Evolutionary conservation across 148 eudicot species (phyloP), one percentile per base, ranked within the genome.

Genomic region (Vaccinium corymbosum): DNA sequence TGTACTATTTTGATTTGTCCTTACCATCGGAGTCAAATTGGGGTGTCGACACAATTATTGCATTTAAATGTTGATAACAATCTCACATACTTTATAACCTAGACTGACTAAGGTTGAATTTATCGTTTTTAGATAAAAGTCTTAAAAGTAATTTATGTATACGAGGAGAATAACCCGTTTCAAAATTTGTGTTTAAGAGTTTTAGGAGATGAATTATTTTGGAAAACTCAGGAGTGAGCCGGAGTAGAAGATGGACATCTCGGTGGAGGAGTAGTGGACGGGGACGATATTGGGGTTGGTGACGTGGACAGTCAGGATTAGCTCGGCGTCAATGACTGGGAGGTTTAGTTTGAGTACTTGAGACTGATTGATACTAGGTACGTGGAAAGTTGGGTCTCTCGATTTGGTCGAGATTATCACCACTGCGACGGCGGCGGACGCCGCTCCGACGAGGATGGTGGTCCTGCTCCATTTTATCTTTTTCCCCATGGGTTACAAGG

Each of bases 281-380:
- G 95, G 85, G 35, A 82, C 97, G 83, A 88, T 78, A 94, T 95
- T 95, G 6, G 98, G 98, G 89, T 95, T 95, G 87, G 93, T 92
- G 89, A 94, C 90, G 85, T 93, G 97, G 87, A 95, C 95, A 88
- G 97, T 95, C 16, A 95, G 91, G 86, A 87, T 85, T 15, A 92
- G 83, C 49, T 94, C 98, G 38, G 91, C 93, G 90, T 95, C 98
- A n/a, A 92, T 64, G 4, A 85, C 84, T 0, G 98, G 94, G 82
- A 94, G 84, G 48, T 90, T 93, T 85, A 93, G 91, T 83, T 90
- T 90, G 89, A 95, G 80, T 95, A 90, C 19, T 93, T 95, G 83
- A 95, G 89, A 79, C 85, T 91, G 78, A 95, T 90, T 55, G 98
- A 90, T 82, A 95, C 86, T 8, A 95, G 76, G 32, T 0, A 29